Base-by-base conservation (phyloP, 2,329 filamentous ascomycete genomes). In the Dothideomycetidae sp. region DNA sequence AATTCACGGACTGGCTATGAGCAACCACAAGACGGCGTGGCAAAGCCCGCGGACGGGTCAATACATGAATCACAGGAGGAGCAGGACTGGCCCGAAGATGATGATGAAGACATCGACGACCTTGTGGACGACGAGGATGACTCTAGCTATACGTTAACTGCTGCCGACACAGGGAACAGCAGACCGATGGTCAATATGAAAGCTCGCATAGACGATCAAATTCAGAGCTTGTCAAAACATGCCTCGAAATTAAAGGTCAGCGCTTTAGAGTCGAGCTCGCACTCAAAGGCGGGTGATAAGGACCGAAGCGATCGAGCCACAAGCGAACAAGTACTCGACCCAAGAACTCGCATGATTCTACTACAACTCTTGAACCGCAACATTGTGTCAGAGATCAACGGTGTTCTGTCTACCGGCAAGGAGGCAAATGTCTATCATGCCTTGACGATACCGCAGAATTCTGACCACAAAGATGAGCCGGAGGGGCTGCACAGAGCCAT, bases 371-470 rank as follows among this genome's bases (percentile, higher is more conserved):
- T 96, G 64, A 94, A 96, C 58, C 76, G 84, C 21, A 80, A 84
- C 42, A 68, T 88, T 44, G 77, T 98, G 34, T 82, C 79, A 40
- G 86, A 94, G 58, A 78, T 98, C 36, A 85, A 98, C 56, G 90
- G 92, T 32, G 90, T 90, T 54, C 72, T 98, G 49, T 93, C 84
- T 43, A 98, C 90, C 0, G 90, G 90, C 39, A 98, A 98, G 58
- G 90, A 98, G 60, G 90, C 90, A 42, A 98, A 98, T 56, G 90
- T 98, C 16, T 98, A 98, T 61, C 84, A 92, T 45, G 85, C 88
- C 12, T 70, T 93, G 9, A 71, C 75, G 3, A 64, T 73, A 34
- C 62, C 66, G 1, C 64, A 69, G 2, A 58, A 64, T 4, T 61
- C 74, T 5, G 68, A 71, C 7, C 60, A 70, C 5, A 65, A 66